These are phyloP conservation scores for Melampsora larici-populina DNA, from an alignment of 1,284 basidiomycete genomes.

Conservation along the genomic window DNA sequence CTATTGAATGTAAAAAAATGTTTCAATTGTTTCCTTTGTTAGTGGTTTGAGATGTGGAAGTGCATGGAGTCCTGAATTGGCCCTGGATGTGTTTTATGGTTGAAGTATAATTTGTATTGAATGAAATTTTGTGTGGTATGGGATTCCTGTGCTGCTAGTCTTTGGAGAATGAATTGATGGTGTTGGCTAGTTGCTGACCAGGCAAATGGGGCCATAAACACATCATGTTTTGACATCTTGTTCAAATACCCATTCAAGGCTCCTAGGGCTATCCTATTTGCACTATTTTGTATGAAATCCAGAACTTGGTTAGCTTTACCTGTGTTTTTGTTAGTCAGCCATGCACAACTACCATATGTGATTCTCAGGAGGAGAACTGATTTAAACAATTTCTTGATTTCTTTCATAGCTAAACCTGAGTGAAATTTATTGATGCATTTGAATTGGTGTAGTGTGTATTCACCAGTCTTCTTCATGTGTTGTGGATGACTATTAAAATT, in stretches of 20 bases:
- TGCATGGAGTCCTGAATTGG: background rate
- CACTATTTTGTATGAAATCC: too few relatives aligned
- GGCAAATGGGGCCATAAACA: background rate
- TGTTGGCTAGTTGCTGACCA: background rate
- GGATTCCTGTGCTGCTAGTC: background rate
- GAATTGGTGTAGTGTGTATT: background rate
- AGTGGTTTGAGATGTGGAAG: too few relatives aligned
- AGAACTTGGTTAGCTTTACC: background rate
- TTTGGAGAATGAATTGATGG: background rate
- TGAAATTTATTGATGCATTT: background rate
- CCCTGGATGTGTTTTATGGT: background rate
- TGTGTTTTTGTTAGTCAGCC: background rate
- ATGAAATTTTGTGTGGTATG: background rate
- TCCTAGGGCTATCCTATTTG: too few relatives aligned
- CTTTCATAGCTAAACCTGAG: background rate
- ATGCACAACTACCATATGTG: constrained; percentile 5
- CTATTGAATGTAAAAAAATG: background rate
- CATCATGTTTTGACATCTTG: background rate
- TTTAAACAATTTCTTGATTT: background rate
- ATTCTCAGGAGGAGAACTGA: background rate
- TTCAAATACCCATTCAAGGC: too few relatives aligned
- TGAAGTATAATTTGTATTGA: background rate
- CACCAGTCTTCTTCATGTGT: background rate
- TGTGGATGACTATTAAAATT: background rate
- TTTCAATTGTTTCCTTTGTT: background rate